phyloP scores from a whole-genome alignment of 345 rosid genomes.

The Melaleuca quinquenervia region DNA sequence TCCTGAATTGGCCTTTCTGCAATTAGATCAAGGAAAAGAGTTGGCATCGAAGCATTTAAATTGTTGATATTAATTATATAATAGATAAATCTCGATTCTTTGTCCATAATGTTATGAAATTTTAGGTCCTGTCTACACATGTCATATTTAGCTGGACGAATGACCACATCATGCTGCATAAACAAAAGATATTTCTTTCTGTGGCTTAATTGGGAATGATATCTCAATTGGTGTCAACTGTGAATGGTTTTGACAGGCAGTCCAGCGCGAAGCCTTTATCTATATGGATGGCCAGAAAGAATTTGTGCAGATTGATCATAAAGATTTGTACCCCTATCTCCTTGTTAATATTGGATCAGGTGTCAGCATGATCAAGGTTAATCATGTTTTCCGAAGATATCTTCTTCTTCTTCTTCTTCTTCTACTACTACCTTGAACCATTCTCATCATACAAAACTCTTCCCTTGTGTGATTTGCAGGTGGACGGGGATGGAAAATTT shows the following conservation, averaged over 20 bases:
- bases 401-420: background rate
- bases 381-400: background rate
- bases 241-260: conserved; percentile 42
- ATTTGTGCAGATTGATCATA: conserved; percentile 58
- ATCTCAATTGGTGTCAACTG: background rate
- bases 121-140: background rate
- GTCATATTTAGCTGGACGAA: background rate
- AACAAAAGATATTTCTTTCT: background rate
- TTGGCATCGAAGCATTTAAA: background rate
- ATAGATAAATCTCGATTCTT: background rate
- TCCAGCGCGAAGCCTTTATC: conserved; percentile 71
- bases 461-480: conserved; percentile 28
- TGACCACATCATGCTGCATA: background rate
- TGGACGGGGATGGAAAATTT: conserved; percentile 71
- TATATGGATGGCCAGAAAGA: conserved; percentile 59
- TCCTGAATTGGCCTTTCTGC: background rate
- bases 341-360: conserved; percentile 94
- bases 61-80: background rate
- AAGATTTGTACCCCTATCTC: conserved; percentile 75
- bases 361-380: conserved; percentile 93
- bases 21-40: background rate
- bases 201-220: background rate
- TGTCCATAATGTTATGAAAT: background rate
- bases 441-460: background rate
- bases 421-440: background rate